Base-by-base conservation (phyloP, 2,329 filamentous ascomycete genomes). In the Myriosclerotinia duriaeana region DNA sequence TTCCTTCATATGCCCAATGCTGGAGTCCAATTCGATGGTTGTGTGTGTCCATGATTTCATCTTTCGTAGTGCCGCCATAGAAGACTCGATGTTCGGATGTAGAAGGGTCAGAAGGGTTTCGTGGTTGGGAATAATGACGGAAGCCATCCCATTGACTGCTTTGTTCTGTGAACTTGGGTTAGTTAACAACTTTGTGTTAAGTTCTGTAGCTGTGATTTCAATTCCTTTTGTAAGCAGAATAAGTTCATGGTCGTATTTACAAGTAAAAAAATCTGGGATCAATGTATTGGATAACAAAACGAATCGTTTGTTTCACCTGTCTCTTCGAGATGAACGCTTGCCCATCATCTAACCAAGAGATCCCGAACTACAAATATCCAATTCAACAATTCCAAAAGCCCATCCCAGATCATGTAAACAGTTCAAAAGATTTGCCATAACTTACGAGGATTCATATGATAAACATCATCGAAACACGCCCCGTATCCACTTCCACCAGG, bases 141-240 rank as follows among this genome's bases (percentile, higher is more conserved):
- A 83, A 74, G 0, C 81, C 82, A 71, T 84, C 81, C 82, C 82
- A 84, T 68, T 84, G 82, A 63, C 79, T 82, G 55, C 79, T 82
- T 70, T 82, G 80, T 67, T 83, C 71, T 74, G 26, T 50, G 2
- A 5, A 5, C 14, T 15, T 15, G 46, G 8, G 5, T 64, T 22
- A 50, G 44, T 67, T 40, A 54, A 42, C 17, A 40, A 6, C 12
- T 36, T 3, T 34, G 0, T 46, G 20, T 8, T 36, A 7, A 6
- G 3, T 48, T 9, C 15, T 9, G 4, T 5, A 3, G 17, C 6
- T 46, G 53, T 22, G 8, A 26, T 22, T 7, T 15, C 3, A 22
- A 55, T 5, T 22, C 22, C 17, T 12, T 26, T 3, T 56, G 11
- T 2, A 26, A 17, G 9, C 17, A 26, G n/a, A 6, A 40, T 26